Evolutionary conservation across 805 yeast species (phyloP), one percentile per base, ranked within the genome.

Genomic region (Metschnikowia dekortorum): DNA sequence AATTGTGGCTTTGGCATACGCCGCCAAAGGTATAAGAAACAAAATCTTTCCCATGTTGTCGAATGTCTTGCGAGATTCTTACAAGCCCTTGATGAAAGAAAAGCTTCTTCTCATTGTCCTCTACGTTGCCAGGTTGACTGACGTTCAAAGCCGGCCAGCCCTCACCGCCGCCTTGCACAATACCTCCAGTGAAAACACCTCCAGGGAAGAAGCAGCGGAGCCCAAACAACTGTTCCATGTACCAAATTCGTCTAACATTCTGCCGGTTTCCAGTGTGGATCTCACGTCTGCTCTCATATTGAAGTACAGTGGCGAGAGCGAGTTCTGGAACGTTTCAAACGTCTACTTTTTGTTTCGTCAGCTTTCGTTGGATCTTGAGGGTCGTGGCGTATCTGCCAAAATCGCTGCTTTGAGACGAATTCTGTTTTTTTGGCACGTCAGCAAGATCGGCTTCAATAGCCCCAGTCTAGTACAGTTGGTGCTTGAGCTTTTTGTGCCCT

Each of bases 1-100:
- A n/a, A 56, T 72, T 0, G 63, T 82, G 1, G 73, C 84, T 0
- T 55, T 80, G 18, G 64, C 81, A 0, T 79, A 67, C 53, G 62
- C 78, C 0, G 62, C 61, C 11, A 61, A 61, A 33, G 81, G 82
- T 0, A 45, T 62, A 1, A 59, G 76, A 49, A 62, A 67, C 46
- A 64, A 64, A 5, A 57, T 74, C 0, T 69, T 66, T 34, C 59
- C 55, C 4, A 33, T 37, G 8, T 32, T 59, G 53, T 36, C 53
- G 14, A 9, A 36, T 1, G 18, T 49, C 4, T 56, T 68, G 26
- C 60, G 60, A n/a, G 54, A 56, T 1, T 33, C 42, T 4, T 67
- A 58, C 46, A 63, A 60, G 37, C 36, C 39, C 3, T 67, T 66
- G 13, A 49, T 69, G 38, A 48, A 50, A 31, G 58, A 59, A 11